Evolutionary conservation across 2,329 filamentous ascomycete genomes (phyloP).

Genomic region (Chaetomiaceae sp.): DNA sequence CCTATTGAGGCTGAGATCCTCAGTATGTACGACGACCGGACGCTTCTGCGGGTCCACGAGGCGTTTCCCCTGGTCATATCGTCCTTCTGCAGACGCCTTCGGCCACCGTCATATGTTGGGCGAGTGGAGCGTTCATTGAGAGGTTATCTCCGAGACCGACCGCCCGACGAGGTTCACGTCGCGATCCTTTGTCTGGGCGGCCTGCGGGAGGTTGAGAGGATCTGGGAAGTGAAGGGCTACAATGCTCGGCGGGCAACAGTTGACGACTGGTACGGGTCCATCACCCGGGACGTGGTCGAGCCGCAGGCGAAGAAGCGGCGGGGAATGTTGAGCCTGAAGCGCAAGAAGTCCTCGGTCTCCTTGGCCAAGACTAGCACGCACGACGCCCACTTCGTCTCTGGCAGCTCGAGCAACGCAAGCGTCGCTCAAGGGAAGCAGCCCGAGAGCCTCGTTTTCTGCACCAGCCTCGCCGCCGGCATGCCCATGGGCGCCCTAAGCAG

Average conservation of each 20-base stretch:
- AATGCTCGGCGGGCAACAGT: slow-evolving; percentile 53
- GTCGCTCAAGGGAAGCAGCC: slow-evolving; percentile 26
- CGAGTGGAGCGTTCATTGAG: slow-evolving; percentile 56
- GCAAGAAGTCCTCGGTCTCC: slow-evolving; percentile 49
- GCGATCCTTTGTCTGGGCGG: slow-evolving; percentile 56
- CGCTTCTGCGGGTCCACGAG: slow-evolving; percentile 56
- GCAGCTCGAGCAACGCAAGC: slow-evolving; percentile 16
- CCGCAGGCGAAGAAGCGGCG: slow-evolving; percentile 44
- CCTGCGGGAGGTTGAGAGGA: slow-evolving; percentile 54
- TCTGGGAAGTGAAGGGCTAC: slow-evolving; percentile 63
- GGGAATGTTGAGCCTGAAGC: slow-evolving; percentile 46
- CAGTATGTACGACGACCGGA: slow-evolving; percentile 59
- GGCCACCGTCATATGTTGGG: slow-evolving; percentile 59
- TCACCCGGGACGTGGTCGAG: slow-evolving; percentile 42
- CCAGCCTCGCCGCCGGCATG: slow-evolving; percentile 54
- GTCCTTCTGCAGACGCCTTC: slow-evolving; percentile 55
- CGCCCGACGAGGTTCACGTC: slow-evolving; percentile 56
- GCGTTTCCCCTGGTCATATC: slow-evolving; percentile 59
- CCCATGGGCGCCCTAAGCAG: slow-evolving; percentile 52
- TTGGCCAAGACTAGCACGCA: slow-evolving; percentile 28
- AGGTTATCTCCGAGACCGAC: slow-evolving; percentile 58
- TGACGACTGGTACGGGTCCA: slow-evolving; percentile 51
- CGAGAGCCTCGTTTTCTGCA: slow-evolving; percentile 48
- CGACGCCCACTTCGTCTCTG: slow-evolving; percentile 6
- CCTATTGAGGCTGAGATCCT: slow-evolving; percentile 58